Conservation (phyloP, 1,284 basidiomycete species). For the Schizophyllum amplum region DNA sequence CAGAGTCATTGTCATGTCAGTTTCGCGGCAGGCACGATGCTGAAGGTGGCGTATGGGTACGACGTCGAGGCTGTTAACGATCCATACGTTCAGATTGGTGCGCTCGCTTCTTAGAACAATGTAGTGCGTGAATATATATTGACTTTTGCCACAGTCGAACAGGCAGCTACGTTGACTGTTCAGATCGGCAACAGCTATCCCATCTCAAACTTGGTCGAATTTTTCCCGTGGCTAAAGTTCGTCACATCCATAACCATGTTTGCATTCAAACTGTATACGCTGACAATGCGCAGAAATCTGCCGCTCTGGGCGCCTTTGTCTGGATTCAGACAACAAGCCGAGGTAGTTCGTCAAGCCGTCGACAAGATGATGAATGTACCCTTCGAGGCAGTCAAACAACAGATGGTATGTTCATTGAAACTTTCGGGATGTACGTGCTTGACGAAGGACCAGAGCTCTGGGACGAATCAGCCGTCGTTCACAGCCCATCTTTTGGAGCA, state of each 20-base stretch:
- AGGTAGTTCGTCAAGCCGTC: background rate
- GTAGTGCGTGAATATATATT: background rate
- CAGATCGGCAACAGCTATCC: background rate
- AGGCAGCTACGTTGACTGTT: conserved; percentile 1
- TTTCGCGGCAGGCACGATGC: conserved; percentile 8
- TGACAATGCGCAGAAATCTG: background rate
- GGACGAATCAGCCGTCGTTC: conserved; percentile 10
- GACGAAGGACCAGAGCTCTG: conserved; percentile 5
- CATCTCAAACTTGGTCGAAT: conserved; percentile 5
- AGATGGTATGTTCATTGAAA: conserved; percentile 5
- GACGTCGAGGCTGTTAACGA: conserved; percentile 4
- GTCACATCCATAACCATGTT: background rate
- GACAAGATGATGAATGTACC: conserved; percentile 4
- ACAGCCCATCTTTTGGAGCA: conserved; percentile 4
- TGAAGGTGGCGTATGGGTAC: conserved; percentile 11
- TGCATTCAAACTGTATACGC: background rate
- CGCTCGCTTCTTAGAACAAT: background rate
- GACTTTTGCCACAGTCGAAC: background rate
- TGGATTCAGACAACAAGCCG: conserved; percentile 6
- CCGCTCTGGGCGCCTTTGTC: background rate
- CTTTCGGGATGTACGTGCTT: background rate
- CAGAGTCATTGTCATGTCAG: background rate
- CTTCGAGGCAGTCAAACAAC: conserved; percentile 8
- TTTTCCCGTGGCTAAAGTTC: conserved; percentile 6
- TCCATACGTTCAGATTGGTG: conserved; percentile 4